Percentiles rank a stretch among this genome's conserved stretches.
These are phyloP conservation scores for Persicaria tinctoria DNA, from an alignment of 148 eudicot genomes.

Conservation along the genomic window DNA sequence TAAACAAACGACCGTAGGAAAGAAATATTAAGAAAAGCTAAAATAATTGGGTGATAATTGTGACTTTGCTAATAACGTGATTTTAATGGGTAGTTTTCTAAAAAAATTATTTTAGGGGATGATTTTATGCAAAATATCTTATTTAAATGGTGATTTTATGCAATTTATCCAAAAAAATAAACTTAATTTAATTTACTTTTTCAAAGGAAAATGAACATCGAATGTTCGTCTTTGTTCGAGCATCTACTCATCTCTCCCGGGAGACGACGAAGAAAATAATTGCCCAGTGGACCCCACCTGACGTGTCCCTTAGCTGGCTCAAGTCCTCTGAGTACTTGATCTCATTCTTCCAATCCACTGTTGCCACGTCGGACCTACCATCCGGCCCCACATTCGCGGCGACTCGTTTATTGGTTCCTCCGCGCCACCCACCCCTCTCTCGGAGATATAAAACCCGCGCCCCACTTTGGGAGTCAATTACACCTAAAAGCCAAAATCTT, in stretches of 20 bases:
- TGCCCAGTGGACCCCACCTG: conserved; percentile 1
- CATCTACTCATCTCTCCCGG: neutral
- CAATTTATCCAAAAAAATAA: no score
- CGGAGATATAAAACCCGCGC: conserved; percentile 10
- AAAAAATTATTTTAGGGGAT: no score
- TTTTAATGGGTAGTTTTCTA: no score
- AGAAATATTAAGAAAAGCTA: no score
- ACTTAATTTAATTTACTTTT: neutral
- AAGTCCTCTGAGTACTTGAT: neutral
- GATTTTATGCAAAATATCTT: no score
- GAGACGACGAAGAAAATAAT: conserved; percentile 2
- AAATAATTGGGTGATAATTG: no score
- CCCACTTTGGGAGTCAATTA: neutral
- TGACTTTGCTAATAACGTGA: no score
- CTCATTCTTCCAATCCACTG: neutral
- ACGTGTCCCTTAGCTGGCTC: conserved; percentile 11
- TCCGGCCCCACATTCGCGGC: conserved; percentile 28
- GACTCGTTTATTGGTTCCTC: conserved; percentile 21
- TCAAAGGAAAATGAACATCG: neutral
- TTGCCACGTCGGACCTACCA: neutral
- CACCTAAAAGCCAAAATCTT: neutral
- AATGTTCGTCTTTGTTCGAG: neutral
- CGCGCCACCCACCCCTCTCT: conserved; percentile 15
- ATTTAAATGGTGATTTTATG: no score
- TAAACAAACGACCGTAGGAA: no score